phyloP scores from a whole-genome alignment of 371 early-diverging fungal genomes.

The Enteropsectra breve region DNA sequence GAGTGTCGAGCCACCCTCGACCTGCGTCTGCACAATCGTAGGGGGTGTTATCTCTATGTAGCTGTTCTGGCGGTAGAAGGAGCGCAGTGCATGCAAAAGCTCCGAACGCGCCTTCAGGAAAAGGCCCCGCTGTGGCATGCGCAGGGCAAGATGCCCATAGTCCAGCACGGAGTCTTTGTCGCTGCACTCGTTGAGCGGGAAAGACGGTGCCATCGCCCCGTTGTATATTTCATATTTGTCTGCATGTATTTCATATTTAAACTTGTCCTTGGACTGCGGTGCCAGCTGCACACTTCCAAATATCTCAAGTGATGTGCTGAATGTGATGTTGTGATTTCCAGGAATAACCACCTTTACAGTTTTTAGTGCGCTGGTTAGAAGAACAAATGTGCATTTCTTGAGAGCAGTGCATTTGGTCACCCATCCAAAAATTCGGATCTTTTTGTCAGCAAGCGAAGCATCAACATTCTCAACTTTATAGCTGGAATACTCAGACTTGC shows the following conservation, averaged over 20 bases:
- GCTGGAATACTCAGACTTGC: slow-evolving; percentile 22
- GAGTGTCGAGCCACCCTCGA: slow-evolving; percentile 94
- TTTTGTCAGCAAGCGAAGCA: slow-evolving; percentile 32
- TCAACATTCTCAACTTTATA: not conserved
- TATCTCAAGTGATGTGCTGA: slow-evolving; percentile 51
- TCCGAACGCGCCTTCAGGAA: slow-evolving; percentile 77
- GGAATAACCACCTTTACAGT: slow-evolving; percentile 53
- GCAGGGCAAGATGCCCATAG: slow-evolving; percentile 86
- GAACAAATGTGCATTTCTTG: slow-evolving; percentile 48
- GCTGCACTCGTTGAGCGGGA: slow-evolving; percentile 63
- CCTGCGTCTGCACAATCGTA: slow-evolving; percentile 97
- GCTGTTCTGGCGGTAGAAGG: slow-evolving; percentile 71
- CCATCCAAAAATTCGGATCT: slow-evolving; percentile 56
- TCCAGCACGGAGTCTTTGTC: slow-evolving; percentile 76
- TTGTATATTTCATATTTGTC: slow-evolving; percentile 44
- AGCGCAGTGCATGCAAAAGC: slow-evolving; percentile 79
- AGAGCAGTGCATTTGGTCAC: slow-evolving; percentile 34
- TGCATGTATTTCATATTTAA: slow-evolving; percentile 54
- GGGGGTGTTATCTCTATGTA: slow-evolving; percentile 93
- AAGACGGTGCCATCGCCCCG: slow-evolving; percentile 44
- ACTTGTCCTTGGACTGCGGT: slow-evolving; percentile 44
- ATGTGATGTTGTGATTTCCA: slow-evolving; percentile 42
- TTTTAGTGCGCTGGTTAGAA: slow-evolving; percentile 44
- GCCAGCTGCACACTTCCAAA: slow-evolving; percentile 50
- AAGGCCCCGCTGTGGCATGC: slow-evolving; percentile 77